phyloP scores from a whole-genome alignment of 345 rosid genomes.

The Leavenworthia alabamica region DNA sequence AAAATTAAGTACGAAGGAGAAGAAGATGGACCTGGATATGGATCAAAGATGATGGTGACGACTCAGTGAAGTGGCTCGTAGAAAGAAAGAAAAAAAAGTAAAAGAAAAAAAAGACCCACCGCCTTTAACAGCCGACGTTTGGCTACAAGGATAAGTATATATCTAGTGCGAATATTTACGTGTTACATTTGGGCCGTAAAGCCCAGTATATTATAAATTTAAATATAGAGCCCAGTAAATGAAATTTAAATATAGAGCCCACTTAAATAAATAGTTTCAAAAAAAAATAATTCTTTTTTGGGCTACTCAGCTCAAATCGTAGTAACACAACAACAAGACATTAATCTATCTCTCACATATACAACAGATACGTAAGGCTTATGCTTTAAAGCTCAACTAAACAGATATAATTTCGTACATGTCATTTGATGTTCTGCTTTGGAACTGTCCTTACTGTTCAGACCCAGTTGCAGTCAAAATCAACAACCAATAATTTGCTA shows the following conservation, averaged over 20 bases:
- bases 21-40: slow-evolving; percentile 25
- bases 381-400: slow-evolving; percentile 27
- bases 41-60: slow-evolving; percentile 25
- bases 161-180: neutral
- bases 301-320: neutral
- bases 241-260: no score
- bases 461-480: slow-evolving; percentile 69
- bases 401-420: slow-evolving; percentile 34
- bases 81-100: neutral
- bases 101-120: slow-evolving; percentile 21
- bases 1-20: neutral
- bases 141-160: slow-evolving; percentile 14
- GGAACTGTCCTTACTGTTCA: slow-evolving; percentile 75
- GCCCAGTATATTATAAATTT: no score
- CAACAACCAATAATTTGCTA: neutral
- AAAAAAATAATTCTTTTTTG: neutral
- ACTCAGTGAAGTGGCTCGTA: slow-evolving; percentile 19
- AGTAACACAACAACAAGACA: slow-evolving; percentile 66
- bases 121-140: neutral
- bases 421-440: slow-evolving; percentile 69
- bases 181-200: no score
- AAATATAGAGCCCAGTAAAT: no score
- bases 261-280: no score
- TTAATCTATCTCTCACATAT: slow-evolving; percentile 28
- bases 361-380: neutral